Evolutionary conservation across 1,284 basidiomycete genomes (phyloP).

Genomic region (Moesziomyces globuligerus): DNA sequence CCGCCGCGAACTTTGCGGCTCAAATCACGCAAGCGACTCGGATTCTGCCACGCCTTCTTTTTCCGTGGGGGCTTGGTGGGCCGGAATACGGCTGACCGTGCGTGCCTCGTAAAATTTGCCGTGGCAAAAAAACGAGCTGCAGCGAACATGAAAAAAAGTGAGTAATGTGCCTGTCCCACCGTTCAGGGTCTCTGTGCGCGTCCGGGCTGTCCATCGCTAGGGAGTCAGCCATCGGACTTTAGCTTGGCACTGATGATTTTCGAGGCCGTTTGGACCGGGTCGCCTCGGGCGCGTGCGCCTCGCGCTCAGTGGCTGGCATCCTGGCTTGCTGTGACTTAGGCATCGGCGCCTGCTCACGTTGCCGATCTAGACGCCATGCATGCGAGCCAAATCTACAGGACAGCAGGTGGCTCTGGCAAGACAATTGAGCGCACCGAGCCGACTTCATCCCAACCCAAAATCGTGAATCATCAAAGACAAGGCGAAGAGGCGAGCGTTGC

Average conservation of each 20-base stretch:
- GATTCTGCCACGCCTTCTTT: constrained; percentile 6
- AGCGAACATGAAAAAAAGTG: too few species aligned
- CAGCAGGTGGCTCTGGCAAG: too few species aligned
- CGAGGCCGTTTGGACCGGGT: constrained; percentile 10
- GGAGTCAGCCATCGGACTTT: constrained; percentile 11
- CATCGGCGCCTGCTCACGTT: background rate
- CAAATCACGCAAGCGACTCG: constrained; percentile 34
- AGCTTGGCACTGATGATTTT: background rate
- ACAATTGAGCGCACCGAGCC: too few species aligned
- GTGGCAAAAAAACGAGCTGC: background rate
- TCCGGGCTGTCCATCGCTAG: too few species aligned
- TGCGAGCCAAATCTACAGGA: constrained; percentile 3
- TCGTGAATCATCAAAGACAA: too few species aligned
- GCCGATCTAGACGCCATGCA: background rate
- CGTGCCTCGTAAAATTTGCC: too few species aligned
- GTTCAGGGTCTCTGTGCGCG: background rate
- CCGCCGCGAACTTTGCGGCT: constrained; percentile 6
- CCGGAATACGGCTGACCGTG: too few species aligned
- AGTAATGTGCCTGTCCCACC: background rate
- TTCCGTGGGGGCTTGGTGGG: too few species aligned
- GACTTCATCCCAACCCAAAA: too few species aligned
- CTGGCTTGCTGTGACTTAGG: background rate
- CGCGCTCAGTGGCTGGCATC: background rate
- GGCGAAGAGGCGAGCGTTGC: too few species aligned
- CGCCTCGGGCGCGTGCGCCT: too few species aligned